Evolutionary conservation across 176 grass and related monocot species (phyloP).

Genomic region (Lolium rigidum): DNA sequence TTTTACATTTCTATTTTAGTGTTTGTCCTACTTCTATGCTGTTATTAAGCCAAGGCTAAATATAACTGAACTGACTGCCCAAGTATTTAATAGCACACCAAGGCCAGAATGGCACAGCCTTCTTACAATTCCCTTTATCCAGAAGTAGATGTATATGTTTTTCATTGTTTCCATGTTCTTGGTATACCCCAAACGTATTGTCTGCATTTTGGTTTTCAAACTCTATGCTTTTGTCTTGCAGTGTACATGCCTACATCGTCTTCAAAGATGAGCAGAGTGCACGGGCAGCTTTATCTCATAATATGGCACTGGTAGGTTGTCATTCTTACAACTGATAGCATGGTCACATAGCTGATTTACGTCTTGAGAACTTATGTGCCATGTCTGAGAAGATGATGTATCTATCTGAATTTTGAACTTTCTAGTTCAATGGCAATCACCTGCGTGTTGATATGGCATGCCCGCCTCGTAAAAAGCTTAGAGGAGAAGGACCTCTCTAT

Average conservation of each 20-base stretch:
- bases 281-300: slow-evolving; percentile 66
- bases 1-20: too few species aligned
- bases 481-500: slow-evolving; percentile 82
- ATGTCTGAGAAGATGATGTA: slow-evolving; percentile 4
- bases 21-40: too few species aligned
- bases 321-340: slow-evolving; percentile 3
- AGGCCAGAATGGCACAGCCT: background rate
- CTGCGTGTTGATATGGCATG: slow-evolving; percentile 92
- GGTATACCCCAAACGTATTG: background rate
- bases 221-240: slow-evolving; percentile 45
- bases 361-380: background rate
- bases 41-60: too few species aligned
- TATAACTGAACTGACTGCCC: too few species aligned
- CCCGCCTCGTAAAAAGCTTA: slow-evolving; percentile 83
- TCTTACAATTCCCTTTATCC: background rate
- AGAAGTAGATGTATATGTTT: background rate
- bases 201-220: background rate
- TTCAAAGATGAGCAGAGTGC: slow-evolving; percentile 85
- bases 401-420: slow-evolving; percentile 34
- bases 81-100: background rate
- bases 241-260: slow-evolving; percentile 96
- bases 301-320: slow-evolving; percentile 75
- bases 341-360: background rate
- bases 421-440: slow-evolving; percentile 90
- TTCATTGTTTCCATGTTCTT: background rate